phyloP scores from a whole-genome alignment of 768 basidiomycete species.

The Austroboletus eburneus region DNA sequence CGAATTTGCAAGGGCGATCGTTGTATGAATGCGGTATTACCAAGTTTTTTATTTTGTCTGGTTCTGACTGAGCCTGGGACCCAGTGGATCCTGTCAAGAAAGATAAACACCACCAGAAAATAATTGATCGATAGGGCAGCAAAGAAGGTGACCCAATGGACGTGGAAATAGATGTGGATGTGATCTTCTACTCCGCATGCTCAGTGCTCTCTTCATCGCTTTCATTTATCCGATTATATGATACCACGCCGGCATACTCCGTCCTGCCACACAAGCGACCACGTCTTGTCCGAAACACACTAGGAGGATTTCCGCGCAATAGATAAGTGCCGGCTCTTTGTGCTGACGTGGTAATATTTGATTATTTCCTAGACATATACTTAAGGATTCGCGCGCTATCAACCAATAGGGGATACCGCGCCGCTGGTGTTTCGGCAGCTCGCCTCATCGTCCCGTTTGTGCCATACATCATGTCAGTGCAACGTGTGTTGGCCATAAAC shows the following conservation, averaged over 20 bases:
- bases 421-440: no score
- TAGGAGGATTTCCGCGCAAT: no score
- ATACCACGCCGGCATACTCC: no score
- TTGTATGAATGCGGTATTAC: neutral
- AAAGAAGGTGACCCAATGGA: conserved; percentile 8
- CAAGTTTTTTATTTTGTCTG: no score
- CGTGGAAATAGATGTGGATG: conserved; percentile 11
- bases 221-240: neutral
- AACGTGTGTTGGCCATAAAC: conserved; percentile 20
- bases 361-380: no score
- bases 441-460: neutral
- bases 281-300: no score
- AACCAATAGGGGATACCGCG: neutral
- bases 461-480: neutral
- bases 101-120: conserved; percentile 1
- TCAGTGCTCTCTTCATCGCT: neutral
- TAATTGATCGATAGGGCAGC: conserved; percentile 1
- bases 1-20: neutral
- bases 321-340: neutral
- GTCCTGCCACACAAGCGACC: no score
- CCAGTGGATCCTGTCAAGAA: conserved; percentile 4
- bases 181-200: conserved; percentile 6
- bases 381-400: neutral
- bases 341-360: no score
- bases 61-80: no score